phyloP scores from a whole-genome alignment of 768 basidiomycete genomes.

The Lanmaoa rubissima region DNA sequence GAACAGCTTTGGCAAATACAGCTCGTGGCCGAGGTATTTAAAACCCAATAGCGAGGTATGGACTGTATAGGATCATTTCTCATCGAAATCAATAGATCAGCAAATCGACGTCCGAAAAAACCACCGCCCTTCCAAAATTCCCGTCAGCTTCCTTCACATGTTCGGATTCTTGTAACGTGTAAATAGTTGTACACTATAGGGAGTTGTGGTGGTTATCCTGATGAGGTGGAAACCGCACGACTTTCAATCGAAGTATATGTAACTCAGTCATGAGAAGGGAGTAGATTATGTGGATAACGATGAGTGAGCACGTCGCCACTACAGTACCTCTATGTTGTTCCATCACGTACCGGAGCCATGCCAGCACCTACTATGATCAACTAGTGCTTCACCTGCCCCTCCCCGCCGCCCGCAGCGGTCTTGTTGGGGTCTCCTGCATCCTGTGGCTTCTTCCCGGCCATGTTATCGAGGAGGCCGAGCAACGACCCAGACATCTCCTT shows the following conservation, averaged over 20 bases:
- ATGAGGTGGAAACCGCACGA: not conserved
- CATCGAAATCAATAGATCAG: not conserved
- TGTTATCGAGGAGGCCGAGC: constrained; percentile 30
- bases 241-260: not conserved
- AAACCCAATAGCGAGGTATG: not conserved
- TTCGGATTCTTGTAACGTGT: not conserved
- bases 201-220: not conserved
- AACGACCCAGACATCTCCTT: constrained; percentile 47
- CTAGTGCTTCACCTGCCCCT: constrained; percentile 7
- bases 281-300: constrained; percentile 4
- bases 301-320: not conserved
- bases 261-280: not conserved
- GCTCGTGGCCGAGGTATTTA: not conserved
- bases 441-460: constrained; percentile 25
- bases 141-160: not conserved
- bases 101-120: too few species aligned
- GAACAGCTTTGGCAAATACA: not conserved
- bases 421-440: not conserved
- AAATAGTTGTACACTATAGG: too few species aligned
- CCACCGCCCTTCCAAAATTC: not conserved
- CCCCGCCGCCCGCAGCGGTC: constrained; percentile 13
- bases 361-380: not conserved
- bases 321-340: constrained; percentile 9
- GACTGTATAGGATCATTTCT: not conserved
- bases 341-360: not conserved